Base-by-base conservation (phyloP, 2,329 filamentous ascomycete species). In the Diaporthe australafricana region DNA sequence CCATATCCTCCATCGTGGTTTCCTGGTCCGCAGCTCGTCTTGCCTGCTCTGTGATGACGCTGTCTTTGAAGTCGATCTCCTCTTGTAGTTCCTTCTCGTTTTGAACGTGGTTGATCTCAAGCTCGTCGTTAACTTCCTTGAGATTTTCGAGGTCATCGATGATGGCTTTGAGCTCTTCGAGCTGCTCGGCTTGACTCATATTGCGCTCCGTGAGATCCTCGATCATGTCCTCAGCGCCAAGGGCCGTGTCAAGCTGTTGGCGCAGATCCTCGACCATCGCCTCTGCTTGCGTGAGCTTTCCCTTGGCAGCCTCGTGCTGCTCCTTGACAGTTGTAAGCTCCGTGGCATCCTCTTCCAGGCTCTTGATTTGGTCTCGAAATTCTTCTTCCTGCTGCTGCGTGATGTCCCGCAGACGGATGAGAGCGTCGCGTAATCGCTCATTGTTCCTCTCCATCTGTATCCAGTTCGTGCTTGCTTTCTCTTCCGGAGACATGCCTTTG, bases 11-110 rank as follows among this genome's bases (percentile, higher is more conserved):
- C 70, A 97, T 89, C 11, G 89, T 85, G 76, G 94, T 91, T 71
- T 97, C 94, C 79, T 97, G 94, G 78, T 95, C 90, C 4, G 87
- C 86, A 6, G 92, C 88, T 74, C 92, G 90, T 71, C 92, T 91
- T 42, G 88, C 87, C 78, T 97, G 93, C 79, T 98, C 96, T n/a
- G 90, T 87, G 75, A 98, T 93, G 73, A 98, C 84, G 69, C 88
- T 89, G 75, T 98, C 95, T 80, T 93, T 94, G 83, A 94, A 93
- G 79, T 98, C 95, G 70, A 98, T 89, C 77, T 98, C 95, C 77
- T 97, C 93, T 80, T 98, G 95, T 82, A 99, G 89, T 79, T 98
- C 95, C 81, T 96, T 97, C 80, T 97, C 94, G 45, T 95, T 94
- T 79, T 98, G 95, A 5, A 96, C 90, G 78, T 98, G 95, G 79